Evolutionary conservation across 352 stramenopile species (phyloP).

Genomic region (Phytophthora pseudosyringae): DNA sequence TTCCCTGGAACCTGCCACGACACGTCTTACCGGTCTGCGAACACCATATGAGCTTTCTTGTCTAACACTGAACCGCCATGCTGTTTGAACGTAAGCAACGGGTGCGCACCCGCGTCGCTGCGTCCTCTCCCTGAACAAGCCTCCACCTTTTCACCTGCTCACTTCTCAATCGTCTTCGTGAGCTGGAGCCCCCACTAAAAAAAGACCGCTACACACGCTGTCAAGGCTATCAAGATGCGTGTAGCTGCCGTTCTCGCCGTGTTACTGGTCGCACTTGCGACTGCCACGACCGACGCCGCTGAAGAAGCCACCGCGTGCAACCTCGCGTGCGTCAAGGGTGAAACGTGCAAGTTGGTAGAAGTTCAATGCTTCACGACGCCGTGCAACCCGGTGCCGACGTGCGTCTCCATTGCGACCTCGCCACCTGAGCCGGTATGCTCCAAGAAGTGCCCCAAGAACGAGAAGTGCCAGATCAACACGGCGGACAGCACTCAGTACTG

Average conservation of each 20-base stretch:
- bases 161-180: conserved; percentile 21
- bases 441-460: conserved; percentile 23
- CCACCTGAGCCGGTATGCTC: conserved; percentile 12
- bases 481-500: conserved; percentile 26
- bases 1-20: no score
- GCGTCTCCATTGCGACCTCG: conserved; percentile 14
- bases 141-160: neutral
- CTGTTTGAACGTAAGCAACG: conserved; percentile 27
- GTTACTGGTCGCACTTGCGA: conserved; percentile 13
- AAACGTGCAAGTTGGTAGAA: conserved; percentile 23
- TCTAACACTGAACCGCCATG: conserved; percentile 9
- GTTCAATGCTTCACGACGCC: conserved; percentile 26
- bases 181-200: neutral
- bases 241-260: neutral
- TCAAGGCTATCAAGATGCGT: conserved; percentile 16
- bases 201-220: neutral
- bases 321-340: conserved; percentile 9
- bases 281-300: neutral
- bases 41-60: conserved; percentile 1
- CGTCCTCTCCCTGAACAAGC: neutral
- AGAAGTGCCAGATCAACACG: conserved; percentile 33
- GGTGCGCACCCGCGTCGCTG: neutral
- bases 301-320: conserved; percentile 14
- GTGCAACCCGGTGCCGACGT: conserved; percentile 25
- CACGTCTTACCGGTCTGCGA: no score